Percentiles rank a stretch among this genome's conserved stretches.
Conservation (phyloP, 2,329 filamentous ascomycete genomes). For the Reticulascus tulasneorum region DNA sequence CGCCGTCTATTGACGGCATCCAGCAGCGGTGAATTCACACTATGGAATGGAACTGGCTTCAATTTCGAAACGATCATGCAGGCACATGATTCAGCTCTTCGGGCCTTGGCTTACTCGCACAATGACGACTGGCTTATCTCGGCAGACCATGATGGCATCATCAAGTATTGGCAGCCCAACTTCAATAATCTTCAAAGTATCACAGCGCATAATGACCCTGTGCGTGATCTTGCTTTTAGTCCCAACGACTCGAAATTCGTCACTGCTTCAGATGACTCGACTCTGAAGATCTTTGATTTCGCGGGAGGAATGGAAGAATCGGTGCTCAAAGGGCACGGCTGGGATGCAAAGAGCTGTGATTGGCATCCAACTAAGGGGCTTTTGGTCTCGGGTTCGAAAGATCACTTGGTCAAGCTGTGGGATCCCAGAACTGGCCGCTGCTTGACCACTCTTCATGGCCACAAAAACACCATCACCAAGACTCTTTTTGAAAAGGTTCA, state of each 20-base stretch:
- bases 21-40: constrained; percentile 93
- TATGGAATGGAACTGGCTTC: constrained; percentile 99
- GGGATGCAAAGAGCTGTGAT: constrained; percentile 95
- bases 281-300: constrained; percentile 95
- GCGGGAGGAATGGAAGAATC: constrained; percentile 79
- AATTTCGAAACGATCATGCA: constrained; percentile 99
- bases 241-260: constrained; percentile 95
- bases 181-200: constrained; percentile 98
- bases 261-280: constrained; percentile 90
- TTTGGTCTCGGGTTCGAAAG: constrained; percentile 93
- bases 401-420: constrained; percentile 96
- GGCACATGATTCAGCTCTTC: constrained; percentile 85
- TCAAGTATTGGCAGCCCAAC: constrained; percentile 99
- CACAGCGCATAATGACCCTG: constrained; percentile 82
- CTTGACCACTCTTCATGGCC: constrained; percentile 88
- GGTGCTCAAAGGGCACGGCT: constrained; percentile 86
- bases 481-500: constrained; percentile 84
- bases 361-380: constrained; percentile 97
- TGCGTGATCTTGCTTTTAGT: constrained; percentile 87
- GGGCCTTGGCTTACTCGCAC: constrained; percentile 83
- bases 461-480: constrained; percentile 96
- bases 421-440: constrained; percentile 89
- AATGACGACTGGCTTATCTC: constrained; percentile 97
- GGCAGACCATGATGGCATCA: constrained; percentile 87
- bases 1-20: constrained; percentile 87